phyloP scores from a whole-genome alignment of 352 stramenopile genomes.

The Phytophthora aleatoria region DNA sequence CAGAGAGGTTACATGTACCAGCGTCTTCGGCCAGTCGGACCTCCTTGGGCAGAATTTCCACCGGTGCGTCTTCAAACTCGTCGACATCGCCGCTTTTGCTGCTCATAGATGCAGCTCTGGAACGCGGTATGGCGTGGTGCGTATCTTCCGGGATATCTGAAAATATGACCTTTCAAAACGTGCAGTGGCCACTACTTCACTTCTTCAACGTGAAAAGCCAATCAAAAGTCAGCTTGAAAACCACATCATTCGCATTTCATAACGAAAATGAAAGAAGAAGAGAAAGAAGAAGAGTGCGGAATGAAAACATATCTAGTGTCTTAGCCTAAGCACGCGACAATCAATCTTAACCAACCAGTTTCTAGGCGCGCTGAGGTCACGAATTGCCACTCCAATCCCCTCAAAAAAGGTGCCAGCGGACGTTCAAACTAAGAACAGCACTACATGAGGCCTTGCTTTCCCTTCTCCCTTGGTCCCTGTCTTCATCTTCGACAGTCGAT shows the following conservation, averaged over 20 bases:
- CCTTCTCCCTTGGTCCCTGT: conserved; percentile 15
- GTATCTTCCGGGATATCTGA: background rate
- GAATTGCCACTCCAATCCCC: background rate
- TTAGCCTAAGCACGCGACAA: conserved; percentile 37
- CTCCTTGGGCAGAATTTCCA: conserved; percentile 67
- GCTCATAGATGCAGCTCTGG: conserved; percentile 6
- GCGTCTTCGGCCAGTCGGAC: conserved; percentile 51
- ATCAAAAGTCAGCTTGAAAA: background rate
- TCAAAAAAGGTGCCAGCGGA: no score
- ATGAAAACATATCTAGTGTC: conserved; percentile 48
- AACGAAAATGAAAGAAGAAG: conserved; percentile 6
- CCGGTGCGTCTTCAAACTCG: conserved; percentile 37
- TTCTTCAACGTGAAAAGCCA: background rate
- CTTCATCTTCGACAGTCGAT: conserved; percentile 38
- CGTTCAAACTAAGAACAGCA: conserved; percentile 25
- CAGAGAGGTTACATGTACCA: conserved; percentile 14
- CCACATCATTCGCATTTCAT: no score
- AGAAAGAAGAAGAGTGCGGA: conserved; percentile 5
- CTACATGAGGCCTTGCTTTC: conserved; percentile 20
- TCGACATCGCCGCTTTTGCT: conserved; percentile 9
- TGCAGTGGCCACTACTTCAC: background rate
- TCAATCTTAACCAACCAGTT: conserved; percentile 33
- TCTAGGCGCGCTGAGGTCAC: conserved; percentile 26
- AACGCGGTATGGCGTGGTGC: background rate
- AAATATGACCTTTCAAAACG: conserved; percentile 1